These are phyloP conservation scores for Endotrypanum monterogeii DNA, from an alignment of 208 protist genomes.

Conservation along the genomic window DNA sequence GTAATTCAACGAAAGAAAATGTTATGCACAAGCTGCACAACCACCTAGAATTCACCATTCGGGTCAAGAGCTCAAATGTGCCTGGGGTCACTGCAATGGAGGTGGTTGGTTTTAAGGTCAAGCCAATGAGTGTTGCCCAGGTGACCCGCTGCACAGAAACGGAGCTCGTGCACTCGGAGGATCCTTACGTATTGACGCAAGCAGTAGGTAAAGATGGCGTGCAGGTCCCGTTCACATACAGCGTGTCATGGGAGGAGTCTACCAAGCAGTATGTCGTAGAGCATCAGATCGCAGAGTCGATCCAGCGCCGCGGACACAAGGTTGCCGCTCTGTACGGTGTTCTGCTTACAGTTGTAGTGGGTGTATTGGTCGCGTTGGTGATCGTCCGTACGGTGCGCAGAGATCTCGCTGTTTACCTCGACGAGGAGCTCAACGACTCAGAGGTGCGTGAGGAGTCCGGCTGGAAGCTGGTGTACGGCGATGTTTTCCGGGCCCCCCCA, in stretches of 20 bases:
- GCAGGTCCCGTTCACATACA: slow-evolving; percentile 29
- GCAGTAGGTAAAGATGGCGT: not conserved
- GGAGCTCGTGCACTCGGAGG: not conserved
- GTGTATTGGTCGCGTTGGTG: slow-evolving; percentile 31
- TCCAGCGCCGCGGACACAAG: slow-evolving; percentile 23
- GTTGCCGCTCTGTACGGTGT: slow-evolving; percentile 25
- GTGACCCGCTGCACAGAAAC: slow-evolving; percentile 4
- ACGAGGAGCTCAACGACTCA: slow-evolving; percentile 35
- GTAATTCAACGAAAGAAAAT: not conserved
- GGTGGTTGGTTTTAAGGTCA: slow-evolving; percentile 64
- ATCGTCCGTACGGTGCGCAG: slow-evolving; percentile 37
- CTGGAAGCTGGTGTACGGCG: slow-evolving; percentile 97
- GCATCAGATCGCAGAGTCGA: slow-evolving; percentile 1
- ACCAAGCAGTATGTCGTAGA: slow-evolving; percentile 1
- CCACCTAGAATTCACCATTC: slow-evolving; percentile 69
- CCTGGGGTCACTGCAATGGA: slow-evolving; percentile 10
- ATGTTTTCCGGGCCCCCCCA: slow-evolving; percentile 95
- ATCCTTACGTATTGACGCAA: not conserved
- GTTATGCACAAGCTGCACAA: slow-evolving; percentile 45
- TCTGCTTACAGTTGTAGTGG: slow-evolving; percentile 17
- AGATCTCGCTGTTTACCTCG: slow-evolving; percentile 31
- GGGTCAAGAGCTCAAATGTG: slow-evolving; percentile 13
- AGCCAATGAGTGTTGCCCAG: slow-evolving; percentile 18
- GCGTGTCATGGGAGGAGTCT: slow-evolving; percentile 27
- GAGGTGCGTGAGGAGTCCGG: slow-evolving; percentile 32